Evolutionary conservation across 306 rosid genomes (phyloP).

Genomic region (Carpinus fangiana): DNA sequence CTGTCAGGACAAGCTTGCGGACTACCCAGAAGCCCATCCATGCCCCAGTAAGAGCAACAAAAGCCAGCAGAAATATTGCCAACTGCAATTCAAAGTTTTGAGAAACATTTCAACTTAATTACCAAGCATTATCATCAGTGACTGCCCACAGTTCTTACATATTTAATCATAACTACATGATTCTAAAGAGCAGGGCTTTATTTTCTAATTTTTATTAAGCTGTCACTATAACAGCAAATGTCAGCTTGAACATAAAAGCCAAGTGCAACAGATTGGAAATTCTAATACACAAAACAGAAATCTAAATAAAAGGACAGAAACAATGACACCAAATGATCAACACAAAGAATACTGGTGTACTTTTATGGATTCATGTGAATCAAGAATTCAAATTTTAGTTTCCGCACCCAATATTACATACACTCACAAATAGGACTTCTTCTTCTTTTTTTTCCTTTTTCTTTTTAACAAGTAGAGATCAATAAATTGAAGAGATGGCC

Average conservation of each 20-base stretch:
- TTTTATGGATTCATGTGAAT: not conserved
- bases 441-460: not conserved
- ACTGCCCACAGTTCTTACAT: constrained; percentile 11
- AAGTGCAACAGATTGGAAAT: not conserved
- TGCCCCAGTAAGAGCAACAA: constrained; percentile 76
- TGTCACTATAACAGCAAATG: not conserved
- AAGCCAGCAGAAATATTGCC: constrained; percentile 76
- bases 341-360: not conserved
- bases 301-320: not conserved
- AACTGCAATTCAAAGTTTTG: constrained; percentile 55
- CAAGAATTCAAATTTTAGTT: not conserved
- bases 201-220: not conserved
- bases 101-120: constrained; percentile 7
- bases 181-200: not conserved
- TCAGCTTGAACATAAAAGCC: not conserved
- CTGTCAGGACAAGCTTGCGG: constrained; percentile 70
- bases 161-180: constrained; percentile 16
- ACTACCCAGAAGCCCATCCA: constrained; percentile 97
- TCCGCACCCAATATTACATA: not conserved
- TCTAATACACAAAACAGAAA: not conserved
- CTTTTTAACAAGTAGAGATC: not conserved
- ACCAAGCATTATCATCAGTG: constrained; percentile 25
- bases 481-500: not conserved
- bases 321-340: not conserved
- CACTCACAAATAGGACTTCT: not conserved